These are phyloP conservation scores for Mucor sp. DNA, from an alignment of 371 early-diverging fungal species.

Conservation along the genomic window DNA sequence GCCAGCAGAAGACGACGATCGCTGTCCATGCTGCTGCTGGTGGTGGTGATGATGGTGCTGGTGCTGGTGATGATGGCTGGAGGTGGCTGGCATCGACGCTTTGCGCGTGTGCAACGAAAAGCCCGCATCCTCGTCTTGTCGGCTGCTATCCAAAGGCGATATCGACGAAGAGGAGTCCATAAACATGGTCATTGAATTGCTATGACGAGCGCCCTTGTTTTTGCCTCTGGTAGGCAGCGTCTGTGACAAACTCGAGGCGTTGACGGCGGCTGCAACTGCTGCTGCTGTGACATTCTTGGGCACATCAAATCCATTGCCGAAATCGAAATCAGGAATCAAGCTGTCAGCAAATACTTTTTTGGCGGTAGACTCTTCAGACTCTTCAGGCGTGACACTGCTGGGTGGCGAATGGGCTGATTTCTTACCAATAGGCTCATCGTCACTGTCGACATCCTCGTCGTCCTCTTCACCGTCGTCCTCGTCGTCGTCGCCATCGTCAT, in stretches of 20 bases:
- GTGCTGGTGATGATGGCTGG: neutral
- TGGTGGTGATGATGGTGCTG: neutral
- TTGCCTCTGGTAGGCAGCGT: conserved; percentile 10
- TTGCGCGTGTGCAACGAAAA: conserved; percentile 21
- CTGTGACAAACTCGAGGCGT: conserved; percentile 7
- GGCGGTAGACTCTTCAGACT: neutral
- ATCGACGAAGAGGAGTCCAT: neutral
- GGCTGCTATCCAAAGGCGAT: neutral
- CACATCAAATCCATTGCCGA: conserved; percentile 52
- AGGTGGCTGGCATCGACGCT: conserved; percentile 18
- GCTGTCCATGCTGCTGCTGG: neutral
- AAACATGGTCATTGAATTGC: conserved; percentile 16
- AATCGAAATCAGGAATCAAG: conserved; percentile 50
- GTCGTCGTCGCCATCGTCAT: conserved; percentile 29
- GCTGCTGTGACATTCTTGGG: conserved; percentile 25
- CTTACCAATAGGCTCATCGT: conserved; percentile 46
- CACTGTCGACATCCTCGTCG: conserved; percentile 36
- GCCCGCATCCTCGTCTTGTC: conserved; percentile 7
- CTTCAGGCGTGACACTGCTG: neutral
- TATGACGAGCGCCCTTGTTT: conserved; percentile 4
- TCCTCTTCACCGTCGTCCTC: conserved; percentile 31
- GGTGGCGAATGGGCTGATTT: conserved; percentile 6
- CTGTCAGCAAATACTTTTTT: conserved; percentile 25
- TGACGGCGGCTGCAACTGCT: conserved; percentile 22
- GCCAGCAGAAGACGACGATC: conserved; percentile 5